Conservation (phyloP, 2,329 filamentous ascomycete genomes). For the Corynespora cassiicola region DNA sequence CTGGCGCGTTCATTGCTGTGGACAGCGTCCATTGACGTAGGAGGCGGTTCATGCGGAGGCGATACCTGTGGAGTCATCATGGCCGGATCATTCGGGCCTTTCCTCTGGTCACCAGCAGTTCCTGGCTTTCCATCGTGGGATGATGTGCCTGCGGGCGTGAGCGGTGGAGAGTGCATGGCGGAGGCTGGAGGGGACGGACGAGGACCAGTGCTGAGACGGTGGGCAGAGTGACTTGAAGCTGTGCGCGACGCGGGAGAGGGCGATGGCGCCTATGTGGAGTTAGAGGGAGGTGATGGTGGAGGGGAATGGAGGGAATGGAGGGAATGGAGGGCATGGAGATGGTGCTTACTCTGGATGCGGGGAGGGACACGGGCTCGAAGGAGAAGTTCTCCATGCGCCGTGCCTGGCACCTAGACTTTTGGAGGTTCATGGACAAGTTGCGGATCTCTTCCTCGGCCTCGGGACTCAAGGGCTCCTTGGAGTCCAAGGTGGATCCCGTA, state of each 20-base stretch:
- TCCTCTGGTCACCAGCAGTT: conserved; percentile 41
- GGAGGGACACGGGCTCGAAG: conserved; percentile 90
- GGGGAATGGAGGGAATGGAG: too few relatives aligned
- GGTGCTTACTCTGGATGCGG: conserved; percentile 76
- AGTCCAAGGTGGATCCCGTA: conserved; percentile 20
- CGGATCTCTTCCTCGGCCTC: conserved; percentile 69
- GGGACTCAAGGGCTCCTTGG: conserved; percentile 41
- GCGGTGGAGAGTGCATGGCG: conserved; percentile 83
- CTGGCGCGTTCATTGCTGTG: conserved; percentile 24
- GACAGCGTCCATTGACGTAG: conserved; percentile 47
- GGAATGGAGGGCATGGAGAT: too few relatives aligned
- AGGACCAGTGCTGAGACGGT: conserved; percentile 64
- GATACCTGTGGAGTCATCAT: conserved; percentile 65
- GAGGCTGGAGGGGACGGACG: conserved; percentile 71
- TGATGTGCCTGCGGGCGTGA: conserved; percentile 82
- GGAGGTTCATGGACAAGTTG: conserved; percentile 74
- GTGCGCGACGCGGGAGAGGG: conserved; percentile 53
- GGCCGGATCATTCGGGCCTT: conserved; percentile 50
- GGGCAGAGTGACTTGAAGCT: conserved; percentile 60
- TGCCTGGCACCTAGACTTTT: conserved; percentile 79
- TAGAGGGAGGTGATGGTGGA: too few relatives aligned
- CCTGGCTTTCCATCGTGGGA: conserved; percentile 58
- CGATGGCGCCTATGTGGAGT: conserved; percentile 54
- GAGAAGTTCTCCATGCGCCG: conserved; percentile 83
- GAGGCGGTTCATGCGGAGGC: conserved; percentile 62